phyloP scores from a whole-genome alignment of 345 rosid genomes.

The Viola odorata region DNA sequence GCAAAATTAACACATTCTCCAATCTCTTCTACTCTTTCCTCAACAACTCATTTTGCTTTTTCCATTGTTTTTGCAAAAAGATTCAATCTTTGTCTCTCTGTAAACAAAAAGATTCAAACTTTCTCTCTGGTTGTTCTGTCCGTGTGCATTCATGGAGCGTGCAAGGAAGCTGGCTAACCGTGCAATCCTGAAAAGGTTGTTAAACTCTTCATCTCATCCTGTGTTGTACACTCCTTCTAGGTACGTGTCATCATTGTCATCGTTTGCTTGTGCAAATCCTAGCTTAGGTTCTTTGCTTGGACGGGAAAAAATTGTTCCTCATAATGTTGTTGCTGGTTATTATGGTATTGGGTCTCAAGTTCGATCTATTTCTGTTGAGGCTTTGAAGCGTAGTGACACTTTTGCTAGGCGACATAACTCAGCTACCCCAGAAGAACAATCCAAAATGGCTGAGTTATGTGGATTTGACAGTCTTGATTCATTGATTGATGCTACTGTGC shows the following conservation, averaged over 20 bases:
- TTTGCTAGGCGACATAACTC: constrained; percentile 98
- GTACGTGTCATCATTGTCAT: constrained; percentile 66
- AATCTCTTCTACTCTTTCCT: constrained; percentile 11
- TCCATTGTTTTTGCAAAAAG: background rate
- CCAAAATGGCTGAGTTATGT: constrained; percentile 61
- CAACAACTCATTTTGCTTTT: background rate
- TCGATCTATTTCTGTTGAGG: constrained; percentile 67
- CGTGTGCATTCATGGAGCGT: constrained; percentile 58
- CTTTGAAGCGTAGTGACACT: constrained; percentile 63
- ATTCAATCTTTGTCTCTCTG: too few relatives aligned
- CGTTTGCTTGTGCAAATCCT: constrained; percentile 33
- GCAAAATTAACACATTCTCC: constrained; percentile 13
- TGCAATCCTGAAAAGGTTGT: constrained; percentile 63
- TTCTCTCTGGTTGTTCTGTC: constrained; percentile 1
- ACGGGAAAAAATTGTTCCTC: constrained; percentile 15
- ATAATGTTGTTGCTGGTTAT: constrained; percentile 11
- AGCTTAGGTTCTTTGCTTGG: constrained; percentile 28
- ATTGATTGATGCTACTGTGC: constrained; percentile 81
- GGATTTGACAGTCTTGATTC: constrained; percentile 70
- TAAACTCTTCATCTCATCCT: constrained; percentile 30
- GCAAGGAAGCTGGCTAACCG: constrained; percentile 84
- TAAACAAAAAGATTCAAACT: background rate
- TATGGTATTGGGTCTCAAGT: constrained; percentile 42
- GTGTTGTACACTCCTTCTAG: constrained; percentile 53
- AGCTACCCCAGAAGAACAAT: constrained; percentile 77